Base-by-base conservation (phyloP, 2,329 filamentous ascomycete species). In the Pseudogymnoascus sp. region DNA sequence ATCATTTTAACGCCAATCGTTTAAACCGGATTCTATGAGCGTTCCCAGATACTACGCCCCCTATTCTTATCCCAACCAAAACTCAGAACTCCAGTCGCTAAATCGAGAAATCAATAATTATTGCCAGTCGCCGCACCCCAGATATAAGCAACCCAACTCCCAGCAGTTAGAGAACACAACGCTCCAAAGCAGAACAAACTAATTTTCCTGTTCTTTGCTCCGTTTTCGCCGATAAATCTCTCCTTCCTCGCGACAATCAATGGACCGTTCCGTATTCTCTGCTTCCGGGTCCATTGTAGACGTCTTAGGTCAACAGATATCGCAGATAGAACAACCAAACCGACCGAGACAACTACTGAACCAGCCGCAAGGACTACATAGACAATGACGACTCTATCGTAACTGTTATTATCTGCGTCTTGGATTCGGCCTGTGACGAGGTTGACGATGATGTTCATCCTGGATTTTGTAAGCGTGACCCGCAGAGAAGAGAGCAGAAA, bases 371-470 rank as follows among this genome's bases (percentile, higher is more conserved):
- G 75, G 22, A 80, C 74, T 0, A 83, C 78, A 57, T 86, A 86
- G 0, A 85, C 74, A 1, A 82, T 75, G 0, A 82, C 77, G 0
- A 84, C 82, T 1, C 76, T 75, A 57, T 79, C 72, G 64, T 86
- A 86, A 0, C 77, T 80, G 63, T 84, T 75, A 59, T 82, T 67
- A 59, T 84, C 81, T 3, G 73, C 73, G 61, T 86, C 84, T 64
- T 86, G 83, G 0, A 86, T 77, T 0, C 79, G 79, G 1, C 82
- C 82, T 0, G 81, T 79, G 18, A 84, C 72, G 43, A 86, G 78
- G 0, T 81, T 75, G 1, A 86, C 74, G 59, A 86, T 81, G 62
- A 86, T 84, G 62, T 76, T 83, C 80, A 85, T 85, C 30, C 77
- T 79, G 68, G 14, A 3, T 28, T 6, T 57, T 41, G 18, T 5